A percentile compares a stretch with the other conserved stretches of the same genome.
These are phyloP conservation scores for Salix suchowensis DNA, from an alignment of 345 rosid genomes.

Conservation along the genomic window DNA sequence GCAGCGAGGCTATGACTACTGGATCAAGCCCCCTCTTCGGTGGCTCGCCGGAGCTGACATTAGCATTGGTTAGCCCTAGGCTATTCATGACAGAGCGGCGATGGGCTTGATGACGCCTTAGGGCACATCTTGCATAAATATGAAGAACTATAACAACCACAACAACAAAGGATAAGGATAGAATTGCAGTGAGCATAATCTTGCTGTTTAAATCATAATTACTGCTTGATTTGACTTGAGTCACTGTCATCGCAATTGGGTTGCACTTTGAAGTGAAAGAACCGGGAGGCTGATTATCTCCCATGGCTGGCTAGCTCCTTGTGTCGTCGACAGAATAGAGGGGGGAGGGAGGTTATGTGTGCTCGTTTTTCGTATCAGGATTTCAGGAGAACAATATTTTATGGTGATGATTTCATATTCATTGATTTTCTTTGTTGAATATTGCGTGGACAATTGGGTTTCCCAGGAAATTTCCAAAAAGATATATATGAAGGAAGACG, in stretches of 20 bases:
- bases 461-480: background rate
- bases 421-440: no score
- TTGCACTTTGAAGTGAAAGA: no score
- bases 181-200: constrained; percentile 15
- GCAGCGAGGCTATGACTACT: constrained; percentile 46
- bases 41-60: constrained; percentile 9
- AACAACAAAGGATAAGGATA: constrained; percentile 14
- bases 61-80: background rate
- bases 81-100: background rate
- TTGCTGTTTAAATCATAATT: constrained; percentile 10
- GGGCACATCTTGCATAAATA: constrained; percentile 10
- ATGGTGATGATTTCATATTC: no score
- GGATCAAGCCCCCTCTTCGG: constrained; percentile 45
- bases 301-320: background rate
- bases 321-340: background rate
- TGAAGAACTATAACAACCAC: constrained; percentile 12
- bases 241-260: no score
- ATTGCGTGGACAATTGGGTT: background rate
- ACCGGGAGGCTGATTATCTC: background rate
- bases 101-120: constrained; percentile 10
- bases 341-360: background rate
- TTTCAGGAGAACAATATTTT: no score
- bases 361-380: no score
- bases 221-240: no score
- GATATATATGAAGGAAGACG: background rate